Base-by-base conservation (phyloP, 1,139 yeast species). In the Saccharomyces hybrid region DNA sequence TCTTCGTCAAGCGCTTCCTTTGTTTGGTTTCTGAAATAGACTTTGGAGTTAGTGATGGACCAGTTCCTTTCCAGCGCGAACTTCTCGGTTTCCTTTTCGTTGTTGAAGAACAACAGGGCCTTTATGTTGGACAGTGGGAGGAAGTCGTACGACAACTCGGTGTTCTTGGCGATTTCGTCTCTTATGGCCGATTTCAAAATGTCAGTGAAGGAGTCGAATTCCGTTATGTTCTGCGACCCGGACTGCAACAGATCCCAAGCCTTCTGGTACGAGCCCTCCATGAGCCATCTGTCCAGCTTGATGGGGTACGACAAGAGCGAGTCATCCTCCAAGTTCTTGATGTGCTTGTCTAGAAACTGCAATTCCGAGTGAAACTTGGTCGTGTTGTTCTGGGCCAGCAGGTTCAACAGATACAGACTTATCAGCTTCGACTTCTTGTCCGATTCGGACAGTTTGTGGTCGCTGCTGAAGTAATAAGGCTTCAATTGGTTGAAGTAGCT, bases 181-280 rank as follows among this genome's bases (percentile, higher is more conserved):
- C 98, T 81, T 59, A 89, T 84, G 6, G 97, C 88, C 63, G 79
- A 77, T 63, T 84, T 81, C 68, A 90, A 78, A 30, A 88, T 82
- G 50, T 76, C 79, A 53, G 80, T 79, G 68, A 85, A 85, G 52
- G 82, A 78, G 54, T 72, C 73, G 65, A 78, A 84, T 66, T 85
- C 89, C 52, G 77, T 74, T 58, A 75, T 69, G 50, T 71, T 70
- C 11, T 34, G 42, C 34, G 66, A 59, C 6, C 69, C 65, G 30
- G 64, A 63, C 75, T 74, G 85, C 52, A 77, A 80, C 54, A 88
- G 79, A 63, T 84, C 85, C 88, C 96, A 88, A 54, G 93, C 93
- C 73, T 88, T 88, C 70, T 89, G 95, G 71, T 91, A 93, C 61
- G 93, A 87, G 49, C 99, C 99, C 71, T 93, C 99, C 88, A 93